These are phyloP conservation scores for Leishmania lainsoni DNA, from an alignment of 208 protist species.

Conservation along the genomic window DNA sequence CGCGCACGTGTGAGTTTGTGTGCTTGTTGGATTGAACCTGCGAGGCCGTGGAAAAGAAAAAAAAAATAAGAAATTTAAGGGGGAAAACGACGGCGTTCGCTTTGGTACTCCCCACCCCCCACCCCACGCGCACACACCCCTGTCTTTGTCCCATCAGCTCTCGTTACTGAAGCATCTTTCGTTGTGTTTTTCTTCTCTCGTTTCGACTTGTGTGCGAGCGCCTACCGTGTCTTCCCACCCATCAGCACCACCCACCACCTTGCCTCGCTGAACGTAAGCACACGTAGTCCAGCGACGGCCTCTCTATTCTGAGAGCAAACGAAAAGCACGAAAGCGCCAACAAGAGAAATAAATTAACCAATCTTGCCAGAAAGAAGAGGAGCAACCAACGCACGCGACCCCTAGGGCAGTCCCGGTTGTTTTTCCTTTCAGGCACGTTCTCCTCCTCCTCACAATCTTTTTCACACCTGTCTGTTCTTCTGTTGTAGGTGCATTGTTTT, in stretches of 20 bases:
- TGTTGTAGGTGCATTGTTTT: background rate
- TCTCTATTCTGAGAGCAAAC: background rate
- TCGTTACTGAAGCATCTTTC: background rate
- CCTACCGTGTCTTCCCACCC: background rate
- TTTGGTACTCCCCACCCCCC: background rate
- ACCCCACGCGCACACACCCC: background rate
- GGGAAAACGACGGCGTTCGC: background rate
- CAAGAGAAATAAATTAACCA: background rate
- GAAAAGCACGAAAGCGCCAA: background rate
- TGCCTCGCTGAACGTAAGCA: background rate
- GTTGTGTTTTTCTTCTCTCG: background rate
- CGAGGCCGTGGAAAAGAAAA: background rate
- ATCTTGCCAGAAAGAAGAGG: background rate
- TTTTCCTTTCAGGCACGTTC: background rate
- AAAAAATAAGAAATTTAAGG: background rate
- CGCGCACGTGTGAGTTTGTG: background rate
- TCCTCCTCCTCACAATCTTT: background rate
- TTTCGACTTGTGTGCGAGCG: background rate
- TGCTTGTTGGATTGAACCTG: background rate
- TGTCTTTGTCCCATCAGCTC: background rate
- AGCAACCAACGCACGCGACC: background rate
- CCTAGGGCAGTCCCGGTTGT: background rate
- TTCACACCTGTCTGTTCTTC: background rate
- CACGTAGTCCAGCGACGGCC: background rate
- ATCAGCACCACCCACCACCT: background rate